A percentile compares a stretch with the other conserved stretches of the same genome.
These are phyloP conservation scores for Vaccinium myrtillus DNA, from an alignment of 148 eudicot species.

Conservation along the genomic window DNA sequence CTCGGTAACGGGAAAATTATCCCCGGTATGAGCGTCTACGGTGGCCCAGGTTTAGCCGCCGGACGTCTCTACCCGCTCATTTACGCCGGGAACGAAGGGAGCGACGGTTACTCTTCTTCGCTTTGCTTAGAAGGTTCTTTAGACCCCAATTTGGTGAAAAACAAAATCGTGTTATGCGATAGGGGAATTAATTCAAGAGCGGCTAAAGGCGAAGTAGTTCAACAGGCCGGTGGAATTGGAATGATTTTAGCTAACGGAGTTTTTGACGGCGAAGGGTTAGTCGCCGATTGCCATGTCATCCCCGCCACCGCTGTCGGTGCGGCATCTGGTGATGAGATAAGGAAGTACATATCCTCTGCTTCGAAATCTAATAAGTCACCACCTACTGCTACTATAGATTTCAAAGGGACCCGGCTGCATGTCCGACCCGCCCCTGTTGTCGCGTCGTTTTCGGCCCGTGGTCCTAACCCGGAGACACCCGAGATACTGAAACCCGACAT, in stretches of 20 bases:
- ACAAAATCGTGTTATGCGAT: constrained; percentile 87
- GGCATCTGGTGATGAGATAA: constrained; percentile 54
- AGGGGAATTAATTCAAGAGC: constrained; percentile 87
- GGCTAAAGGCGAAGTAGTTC: constrained; percentile 81
- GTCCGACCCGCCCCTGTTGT: constrained; percentile 88
- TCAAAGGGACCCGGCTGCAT: constrained; percentile 62
- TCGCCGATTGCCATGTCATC: constrained; percentile 87
- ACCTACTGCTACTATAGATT: constrained; percentile 59
- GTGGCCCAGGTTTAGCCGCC: constrained; percentile 56
- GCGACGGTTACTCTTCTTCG: constrained; percentile 83
- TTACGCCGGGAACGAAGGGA: constrained; percentile 64
- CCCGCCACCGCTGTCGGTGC: constrained; percentile 87
- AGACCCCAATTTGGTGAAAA: constrained; percentile 45
- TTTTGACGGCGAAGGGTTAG: constrained; percentile 92
- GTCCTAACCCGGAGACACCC: constrained; percentile 82
- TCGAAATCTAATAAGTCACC: constrained; percentile 25
- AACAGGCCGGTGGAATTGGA: constrained; percentile 72
- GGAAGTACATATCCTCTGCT: constrained; percentile 49
- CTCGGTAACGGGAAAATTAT: constrained; percentile 68
- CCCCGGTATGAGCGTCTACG: constrained; percentile 68
- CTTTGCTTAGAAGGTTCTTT: constrained; percentile 82
- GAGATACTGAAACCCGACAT: constrained; percentile 88
- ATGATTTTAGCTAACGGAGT: constrained; percentile 92
- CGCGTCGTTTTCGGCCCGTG: constrained; percentile 88
- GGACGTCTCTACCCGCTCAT: constrained; percentile 57